Conservation (phyloP, 257 asterid species). For the Plantago elongata region DNA sequence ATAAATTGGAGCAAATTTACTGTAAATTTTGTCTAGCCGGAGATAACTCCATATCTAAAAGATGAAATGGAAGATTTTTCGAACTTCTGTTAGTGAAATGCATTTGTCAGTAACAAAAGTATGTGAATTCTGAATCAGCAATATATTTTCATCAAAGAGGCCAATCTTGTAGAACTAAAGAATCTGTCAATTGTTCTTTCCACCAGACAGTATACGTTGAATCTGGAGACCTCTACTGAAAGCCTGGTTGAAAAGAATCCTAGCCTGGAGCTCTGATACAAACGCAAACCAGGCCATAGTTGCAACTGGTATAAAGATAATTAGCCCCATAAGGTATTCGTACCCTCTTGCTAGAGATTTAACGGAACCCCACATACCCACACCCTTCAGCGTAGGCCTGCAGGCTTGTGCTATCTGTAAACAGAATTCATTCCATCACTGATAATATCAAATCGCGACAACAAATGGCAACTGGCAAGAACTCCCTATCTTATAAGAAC, state of each 20-base stretch:
- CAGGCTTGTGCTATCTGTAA: conserved; percentile 44
- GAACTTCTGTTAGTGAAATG: no score
- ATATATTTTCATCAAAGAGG: no score
- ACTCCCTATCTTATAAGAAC: no score
- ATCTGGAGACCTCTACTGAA: conserved; percentile 55
- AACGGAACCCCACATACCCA: conserved; percentile 44
- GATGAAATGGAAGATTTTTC: no score
- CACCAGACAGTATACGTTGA: conserved; percentile 35
- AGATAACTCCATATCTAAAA: no score
- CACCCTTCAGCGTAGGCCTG: conserved; percentile 31
- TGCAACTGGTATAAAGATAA: conserved; percentile 39
- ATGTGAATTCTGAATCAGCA: no score
- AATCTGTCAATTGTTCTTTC: conserved; percentile 6
- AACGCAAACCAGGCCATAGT: conserved; percentile 51
- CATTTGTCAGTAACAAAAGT: no score
- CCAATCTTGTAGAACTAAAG: no score
- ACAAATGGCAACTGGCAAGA: no score
- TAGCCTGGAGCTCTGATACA: conserved; percentile 43
- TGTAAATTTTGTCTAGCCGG: no score
- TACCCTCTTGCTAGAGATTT: conserved; percentile 38
- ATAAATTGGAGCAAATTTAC: no score
- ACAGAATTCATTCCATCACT: background rate
- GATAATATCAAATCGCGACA: background rate
- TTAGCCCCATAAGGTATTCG: conserved; percentile 41
- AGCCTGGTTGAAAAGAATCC: conserved; percentile 50